Evolutionary conservation across 768 basidiomycete genomes (phyloP), one percentile per base, ranked within the genome.

Genomic region (Collybia sp.): DNA sequence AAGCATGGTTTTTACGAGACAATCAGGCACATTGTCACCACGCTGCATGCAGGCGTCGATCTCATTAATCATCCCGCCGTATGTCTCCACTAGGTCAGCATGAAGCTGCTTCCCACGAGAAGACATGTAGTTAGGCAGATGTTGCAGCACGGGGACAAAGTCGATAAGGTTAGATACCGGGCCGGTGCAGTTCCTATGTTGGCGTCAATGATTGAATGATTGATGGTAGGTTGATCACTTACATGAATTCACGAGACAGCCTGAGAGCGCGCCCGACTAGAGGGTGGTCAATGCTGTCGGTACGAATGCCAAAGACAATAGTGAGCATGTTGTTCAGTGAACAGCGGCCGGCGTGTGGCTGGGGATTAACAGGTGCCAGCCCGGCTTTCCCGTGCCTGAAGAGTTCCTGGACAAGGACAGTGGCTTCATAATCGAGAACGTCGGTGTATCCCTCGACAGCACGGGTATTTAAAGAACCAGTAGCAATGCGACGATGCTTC

Each of bases 231-330:
- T n/a, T 25, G 6, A 53, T 53, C 16, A 56, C 67, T 51, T 31
- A 67, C 70, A 73, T 75, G 46, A 72, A 76, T 48, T 75, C 74
- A 11, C 61, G 60, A 6, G 66, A 64, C n/a, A 76, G 52, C 5
- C 52, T 45, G 6, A 74, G 58, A 12, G 65, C 62, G 5, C 55
- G 51, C 30, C 52, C 60, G 9, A 70, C 66, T 4, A 72, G 51
- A 0, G 71, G 66, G 45, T 73, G 62, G 16, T 57, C 43, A 9
- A 65, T 63, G 17, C 62, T 61, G 35, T 66, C 69, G 1, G 70
- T 72, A 5, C 73, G 70, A 12, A 59, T 67, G 0, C 64, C 71
- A 50, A 73, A 74, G 19, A 62, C 56, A 30, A 74, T 59, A 1
- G 63, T 64, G 8, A 75, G 57, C 68, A 75, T 75, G 53, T 75